phyloP scores from a whole-genome alignment of 2,329 filamentous ascomycete species.

The Clonostachys rhizophaga region DNA sequence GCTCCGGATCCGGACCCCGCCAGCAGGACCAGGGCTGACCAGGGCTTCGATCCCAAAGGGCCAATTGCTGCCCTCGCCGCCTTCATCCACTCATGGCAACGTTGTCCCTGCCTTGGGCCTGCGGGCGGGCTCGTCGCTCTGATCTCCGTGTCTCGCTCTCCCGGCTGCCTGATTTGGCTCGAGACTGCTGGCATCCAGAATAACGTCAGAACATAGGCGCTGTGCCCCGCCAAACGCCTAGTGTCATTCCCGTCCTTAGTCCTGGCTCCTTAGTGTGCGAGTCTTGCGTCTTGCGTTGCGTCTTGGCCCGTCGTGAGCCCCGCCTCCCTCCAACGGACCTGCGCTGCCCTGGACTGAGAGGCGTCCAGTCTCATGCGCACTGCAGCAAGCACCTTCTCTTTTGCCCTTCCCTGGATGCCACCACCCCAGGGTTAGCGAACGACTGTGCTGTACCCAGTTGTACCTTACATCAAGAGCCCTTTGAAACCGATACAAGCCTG shows the following conservation, averaged over 20 bases:
- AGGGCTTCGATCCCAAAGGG: constrained; percentile 3
- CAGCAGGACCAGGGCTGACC: no score
- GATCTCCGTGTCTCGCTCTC: background rate
- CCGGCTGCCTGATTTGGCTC: background rate
- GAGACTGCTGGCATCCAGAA: background rate
- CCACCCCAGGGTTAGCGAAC: background rate
- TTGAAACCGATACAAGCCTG: background rate
- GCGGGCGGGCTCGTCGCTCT: background rate
- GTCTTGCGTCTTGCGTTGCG: background rate
- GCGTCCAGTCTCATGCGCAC: background rate
- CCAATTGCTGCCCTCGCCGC: constrained; percentile 14
- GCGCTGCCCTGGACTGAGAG: background rate
- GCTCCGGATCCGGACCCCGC: no score
- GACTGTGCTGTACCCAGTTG: background rate
- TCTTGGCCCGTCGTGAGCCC: no score
- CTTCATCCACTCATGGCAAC: constrained; percentile 4
- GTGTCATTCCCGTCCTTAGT: background rate
- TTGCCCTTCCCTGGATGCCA: background rate
- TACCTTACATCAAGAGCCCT: background rate
- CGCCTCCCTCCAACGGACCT: no score
- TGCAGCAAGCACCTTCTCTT: background rate
- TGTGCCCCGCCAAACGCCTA: background rate
- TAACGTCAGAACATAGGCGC: background rate
- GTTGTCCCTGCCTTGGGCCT: constrained; percentile 1
- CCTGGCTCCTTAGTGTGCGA: background rate